These are phyloP conservation scores for Cyclotella atomus DNA, from an alignment of 108 stramenopile species.

Conservation along the genomic window DNA sequence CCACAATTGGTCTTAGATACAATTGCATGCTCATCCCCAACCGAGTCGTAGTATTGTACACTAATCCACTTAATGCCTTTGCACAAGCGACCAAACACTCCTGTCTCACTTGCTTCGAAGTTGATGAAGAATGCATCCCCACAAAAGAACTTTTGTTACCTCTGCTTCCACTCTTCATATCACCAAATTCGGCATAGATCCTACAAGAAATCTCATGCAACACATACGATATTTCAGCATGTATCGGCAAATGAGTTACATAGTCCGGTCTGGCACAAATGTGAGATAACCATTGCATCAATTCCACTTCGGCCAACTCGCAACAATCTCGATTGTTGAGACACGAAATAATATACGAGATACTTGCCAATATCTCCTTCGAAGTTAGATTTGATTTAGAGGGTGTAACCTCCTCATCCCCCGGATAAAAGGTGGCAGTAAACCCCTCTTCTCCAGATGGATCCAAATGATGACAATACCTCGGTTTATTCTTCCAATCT, in stretches of 20 bases:
- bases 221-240: constrained; percentile 44
- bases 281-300: constrained; percentile 64
- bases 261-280: constrained; percentile 69
- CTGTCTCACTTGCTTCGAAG: constrained; percentile 3
- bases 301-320: constrained; percentile 45
- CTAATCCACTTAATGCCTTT: constrained; percentile 38
- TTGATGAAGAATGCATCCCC: constrained; percentile 11
- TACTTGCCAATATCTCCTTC: constrained; percentile 32
- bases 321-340: constrained; percentile 57
- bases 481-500: constrained; percentile 45
- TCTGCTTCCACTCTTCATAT: too few species aligned
- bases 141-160: not conserved
- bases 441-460: constrained; percentile 9
- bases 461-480: constrained; percentile 46
- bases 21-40: constrained; percentile 68
- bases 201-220: constrained; percentile 47
- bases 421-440: constrained; percentile 25
- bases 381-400: constrained; percentile 32
- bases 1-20: constrained; percentile 53
- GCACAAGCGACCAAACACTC: constrained; percentile 22
- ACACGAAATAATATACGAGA: constrained; percentile 62
- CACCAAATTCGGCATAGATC: constrained; percentile 36
- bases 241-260: constrained; percentile 55
- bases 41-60: constrained; percentile 32
- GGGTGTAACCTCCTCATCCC: not conserved